Evolutionary conservation across 306 rosid genomes (phyloP).

Genomic region (Medicago truncatula): DNA sequence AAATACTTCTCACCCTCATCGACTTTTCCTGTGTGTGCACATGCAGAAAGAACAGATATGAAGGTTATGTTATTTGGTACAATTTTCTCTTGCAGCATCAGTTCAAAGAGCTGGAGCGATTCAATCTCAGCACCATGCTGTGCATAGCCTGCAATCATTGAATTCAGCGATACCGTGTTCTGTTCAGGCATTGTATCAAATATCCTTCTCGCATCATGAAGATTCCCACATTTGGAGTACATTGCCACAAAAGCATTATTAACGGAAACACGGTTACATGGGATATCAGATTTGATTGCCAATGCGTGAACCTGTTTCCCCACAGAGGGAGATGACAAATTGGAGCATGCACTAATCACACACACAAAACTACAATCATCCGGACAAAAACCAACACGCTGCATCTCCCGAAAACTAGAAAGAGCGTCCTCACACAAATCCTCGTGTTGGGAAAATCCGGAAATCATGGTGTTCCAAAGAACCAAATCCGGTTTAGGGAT

Average conservation of each 20-base stretch:
- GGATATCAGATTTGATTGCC: conserved; percentile 75
- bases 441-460: conserved; percentile 75
- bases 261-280: conserved; percentile 70
- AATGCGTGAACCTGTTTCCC: conserved; percentile 81
- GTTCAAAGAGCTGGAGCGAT: conserved; percentile 64
- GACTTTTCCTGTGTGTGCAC: conserved; percentile 83
- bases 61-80: conserved; percentile 72
- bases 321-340: conserved; percentile 64
- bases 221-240: conserved; percentile 89
- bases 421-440: conserved; percentile 74
- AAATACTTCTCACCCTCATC: conserved; percentile 74
- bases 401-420: conserved; percentile 66
- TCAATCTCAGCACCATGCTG: conserved; percentile 74
- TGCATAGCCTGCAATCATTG: conserved; percentile 84
- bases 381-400: conserved; percentile 56
- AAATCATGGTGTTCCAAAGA: conserved; percentile 87
- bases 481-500: conserved; percentile 73
- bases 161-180: conserved; percentile 66
- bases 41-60: conserved; percentile 73
- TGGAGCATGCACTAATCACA: conserved; percentile 79
- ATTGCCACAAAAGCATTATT: conserved; percentile 77
- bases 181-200: conserved; percentile 75
- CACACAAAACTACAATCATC: conserved; percentile 85
- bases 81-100: conserved; percentile 62
- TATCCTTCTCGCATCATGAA: conserved; percentile 69